Evolutionary conservation across 1,284 basidiomycete genomes (phyloP).

Genomic region (Marasmius sp.): DNA sequence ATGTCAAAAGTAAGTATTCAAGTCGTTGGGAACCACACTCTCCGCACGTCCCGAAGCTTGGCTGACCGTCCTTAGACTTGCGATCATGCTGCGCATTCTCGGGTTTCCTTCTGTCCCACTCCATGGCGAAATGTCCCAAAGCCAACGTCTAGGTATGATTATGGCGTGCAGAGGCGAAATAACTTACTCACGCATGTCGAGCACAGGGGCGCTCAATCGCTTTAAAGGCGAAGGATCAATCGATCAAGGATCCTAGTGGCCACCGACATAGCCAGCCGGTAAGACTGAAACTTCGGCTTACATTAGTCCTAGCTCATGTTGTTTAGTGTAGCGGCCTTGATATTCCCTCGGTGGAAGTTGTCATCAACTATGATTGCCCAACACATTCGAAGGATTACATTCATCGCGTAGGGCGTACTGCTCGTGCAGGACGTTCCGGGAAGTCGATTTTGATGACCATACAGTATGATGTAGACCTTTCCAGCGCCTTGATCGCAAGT

Average conservation of each 20-base stretch:
- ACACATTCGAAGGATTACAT: slow-evolving; percentile 99
- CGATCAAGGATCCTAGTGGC: slow-evolving; percentile 90
- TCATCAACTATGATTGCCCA: slow-evolving; percentile 98
- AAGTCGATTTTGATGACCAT: slow-evolving; percentile 96
- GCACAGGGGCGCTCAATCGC: slow-evolving; percentile 87
- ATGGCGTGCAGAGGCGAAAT: no score
- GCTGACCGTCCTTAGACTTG: slow-evolving; percentile 50
- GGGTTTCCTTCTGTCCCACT: slow-evolving; percentile 95
- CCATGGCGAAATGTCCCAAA: slow-evolving; percentile 94
- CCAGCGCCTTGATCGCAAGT: slow-evolving; percentile 90
- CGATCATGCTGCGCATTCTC: slow-evolving; percentile 86
- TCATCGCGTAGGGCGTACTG: slow-evolving; percentile 96
- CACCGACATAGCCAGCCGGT: slow-evolving; percentile 94
- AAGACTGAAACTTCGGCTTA: slow-evolving; percentile 21
- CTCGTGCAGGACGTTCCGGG: slow-evolving; percentile 92
- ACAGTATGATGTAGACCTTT: slow-evolving; percentile 98
- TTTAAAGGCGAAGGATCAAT: slow-evolving; percentile 93
- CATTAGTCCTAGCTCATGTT: background rate
- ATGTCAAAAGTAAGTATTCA: slow-evolving; percentile 68
- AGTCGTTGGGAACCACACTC: background rate
- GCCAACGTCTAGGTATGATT: slow-evolving; percentile 53
- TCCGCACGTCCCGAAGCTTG: background rate
- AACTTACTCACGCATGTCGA: no score
- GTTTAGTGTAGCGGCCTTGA: slow-evolving; percentile 75
- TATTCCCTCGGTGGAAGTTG: slow-evolving; percentile 94